Conservation (phyloP, 768 basidiomycete species). For the Boletus bicolor region DNA sequence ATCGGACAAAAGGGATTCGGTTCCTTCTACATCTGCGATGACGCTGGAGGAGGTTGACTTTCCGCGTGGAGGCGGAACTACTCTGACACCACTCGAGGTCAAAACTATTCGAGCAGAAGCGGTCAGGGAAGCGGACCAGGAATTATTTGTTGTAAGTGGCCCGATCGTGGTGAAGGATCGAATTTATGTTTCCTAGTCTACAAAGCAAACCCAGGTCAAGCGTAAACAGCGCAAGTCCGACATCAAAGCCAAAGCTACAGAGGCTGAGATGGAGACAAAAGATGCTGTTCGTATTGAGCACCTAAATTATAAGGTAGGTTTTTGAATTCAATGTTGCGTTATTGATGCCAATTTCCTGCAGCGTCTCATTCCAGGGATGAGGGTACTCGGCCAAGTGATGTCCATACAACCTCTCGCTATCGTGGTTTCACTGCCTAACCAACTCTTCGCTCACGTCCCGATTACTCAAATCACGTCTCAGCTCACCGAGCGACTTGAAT, state of each 20-base stretch:
- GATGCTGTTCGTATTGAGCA: conserved; percentile 78
- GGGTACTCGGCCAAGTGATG: conserved; percentile 82
- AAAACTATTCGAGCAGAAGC: conserved; percentile 85
- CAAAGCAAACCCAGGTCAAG: conserved; percentile 37
- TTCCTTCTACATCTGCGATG: conserved; percentile 37
- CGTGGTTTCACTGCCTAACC: conserved; percentile 92
- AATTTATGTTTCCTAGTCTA: conserved; percentile 36
- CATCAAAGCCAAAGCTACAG: conserved; percentile 29
- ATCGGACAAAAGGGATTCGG: conserved; percentile 23
- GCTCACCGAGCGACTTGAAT: conserved; percentile 69
- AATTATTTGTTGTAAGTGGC: conserved; percentile 62
- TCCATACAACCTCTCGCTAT: conserved; percentile 86
- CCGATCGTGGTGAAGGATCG: background rate
- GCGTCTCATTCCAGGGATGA: conserved; percentile 82
- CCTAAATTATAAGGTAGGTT: conserved; percentile 83
- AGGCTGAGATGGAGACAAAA: conserved; percentile 30
- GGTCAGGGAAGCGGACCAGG: conserved; percentile 76
- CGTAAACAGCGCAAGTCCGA: conserved; percentile 51
- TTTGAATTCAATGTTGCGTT: background rate
- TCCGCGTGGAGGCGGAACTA: conserved; percentile 91
- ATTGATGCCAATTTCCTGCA: conserved; percentile 30
- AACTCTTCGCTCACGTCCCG: conserved; percentile 89
- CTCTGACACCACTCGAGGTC: conserved; percentile 84
- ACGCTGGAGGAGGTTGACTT: conserved; percentile 81
- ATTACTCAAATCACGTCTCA: conserved; percentile 88